Percentiles rank a stretch among this genome's conserved stretches.
Conservation (phyloP, 495 filamentous ascomycete species). For the Mytilinidion resinicola region DNA sequence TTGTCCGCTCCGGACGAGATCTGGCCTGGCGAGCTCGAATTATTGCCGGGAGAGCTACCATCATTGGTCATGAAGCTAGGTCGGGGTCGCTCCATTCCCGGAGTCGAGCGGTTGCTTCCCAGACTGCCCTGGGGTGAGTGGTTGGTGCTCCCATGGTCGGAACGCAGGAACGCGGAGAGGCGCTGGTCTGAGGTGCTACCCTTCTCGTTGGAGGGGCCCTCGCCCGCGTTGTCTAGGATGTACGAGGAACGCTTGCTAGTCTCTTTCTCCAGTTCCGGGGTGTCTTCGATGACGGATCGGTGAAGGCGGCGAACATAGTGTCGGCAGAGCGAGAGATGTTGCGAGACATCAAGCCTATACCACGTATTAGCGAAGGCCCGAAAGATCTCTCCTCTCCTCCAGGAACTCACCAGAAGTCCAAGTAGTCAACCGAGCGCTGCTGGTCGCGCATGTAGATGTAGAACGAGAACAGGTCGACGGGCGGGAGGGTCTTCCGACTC, state of each 20-base stretch:
- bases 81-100: constrained; percentile 51
- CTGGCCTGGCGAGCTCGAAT: constrained; percentile 29
- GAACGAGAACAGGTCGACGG: constrained; percentile 95
- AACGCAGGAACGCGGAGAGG: constrained; percentile 81
- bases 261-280: constrained; percentile 76
- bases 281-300: constrained; percentile 85
- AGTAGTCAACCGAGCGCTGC: constrained; percentile 92
- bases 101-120: constrained; percentile 34
- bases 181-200: constrained; percentile 68
- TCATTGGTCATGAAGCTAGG: constrained; percentile 63
- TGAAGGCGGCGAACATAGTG: constrained; percentile 96
- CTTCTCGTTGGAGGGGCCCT: constrained; percentile 47
- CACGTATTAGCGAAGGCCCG: constrained; percentile 2
- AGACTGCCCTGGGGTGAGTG: constrained; percentile 66
- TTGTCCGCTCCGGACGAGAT: constrained; percentile 41
- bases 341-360: constrained; percentile 94
- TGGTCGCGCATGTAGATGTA: constrained; percentile 99
- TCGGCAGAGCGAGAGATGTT: constrained; percentile 96
- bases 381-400: not conserved
- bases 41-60: constrained; percentile 58
- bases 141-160: constrained; percentile 54
- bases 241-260: constrained; percentile 78
- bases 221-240: constrained; percentile 53
- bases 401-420: constrained; percentile 85
- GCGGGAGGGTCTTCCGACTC: constrained; percentile 80